phyloP scores from a whole-genome alignment of 2,329 filamentous ascomycete genomes.

The Bipolaris gigantea region DNA sequence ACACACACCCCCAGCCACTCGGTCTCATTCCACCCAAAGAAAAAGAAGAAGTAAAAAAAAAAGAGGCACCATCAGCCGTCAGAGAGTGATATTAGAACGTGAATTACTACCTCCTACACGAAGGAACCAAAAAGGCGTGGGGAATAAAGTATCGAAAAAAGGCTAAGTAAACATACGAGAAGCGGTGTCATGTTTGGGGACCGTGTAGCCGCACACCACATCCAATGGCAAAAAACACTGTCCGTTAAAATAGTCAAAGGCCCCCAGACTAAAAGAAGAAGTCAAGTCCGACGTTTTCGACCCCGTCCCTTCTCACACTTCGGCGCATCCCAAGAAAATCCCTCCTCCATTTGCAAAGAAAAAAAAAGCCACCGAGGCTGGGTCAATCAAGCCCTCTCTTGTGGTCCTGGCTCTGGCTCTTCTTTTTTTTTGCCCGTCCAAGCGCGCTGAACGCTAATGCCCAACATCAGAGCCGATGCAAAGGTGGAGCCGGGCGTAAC shows the following conservation, averaged over 20 bases:
- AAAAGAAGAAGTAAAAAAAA: too few species aligned
- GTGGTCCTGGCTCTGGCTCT: conserved; percentile 25
- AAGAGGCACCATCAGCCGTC: conserved; percentile 22
- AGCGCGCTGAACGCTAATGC: conserved; percentile 33
- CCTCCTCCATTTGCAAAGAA: conserved; percentile 24
- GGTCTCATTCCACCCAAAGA: too few species aligned
- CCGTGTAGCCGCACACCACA: conserved; percentile 25
- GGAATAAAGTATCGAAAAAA: conserved; percentile 49
- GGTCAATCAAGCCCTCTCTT: conserved; percentile 25
- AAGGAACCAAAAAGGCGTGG: conserved; percentile 43
- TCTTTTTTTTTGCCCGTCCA: conserved; percentile 24
- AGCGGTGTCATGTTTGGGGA: conserved; percentile 42
- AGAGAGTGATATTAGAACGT: conserved; percentile 42
- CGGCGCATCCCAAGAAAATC: conserved; percentile 12
- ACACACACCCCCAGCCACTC: not conserved
- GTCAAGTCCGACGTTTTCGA: conserved; percentile 26
- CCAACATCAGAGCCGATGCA: conserved; percentile 13
- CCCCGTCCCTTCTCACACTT: conserved; percentile 20
- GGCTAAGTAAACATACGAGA: conserved; percentile 47
- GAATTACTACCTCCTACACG: conserved; percentile 48
- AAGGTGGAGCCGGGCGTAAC: conserved; percentile 5
- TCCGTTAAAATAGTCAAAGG: conserved; percentile 32
- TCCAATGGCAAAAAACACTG: conserved; percentile 28
- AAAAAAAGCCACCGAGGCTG: conserved; percentile 30
- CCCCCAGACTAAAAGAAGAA: conserved; percentile 36